Evolutionary conservation across 176 grass and related monocot species (phyloP).

Genomic region (Carex parvula): DNA sequence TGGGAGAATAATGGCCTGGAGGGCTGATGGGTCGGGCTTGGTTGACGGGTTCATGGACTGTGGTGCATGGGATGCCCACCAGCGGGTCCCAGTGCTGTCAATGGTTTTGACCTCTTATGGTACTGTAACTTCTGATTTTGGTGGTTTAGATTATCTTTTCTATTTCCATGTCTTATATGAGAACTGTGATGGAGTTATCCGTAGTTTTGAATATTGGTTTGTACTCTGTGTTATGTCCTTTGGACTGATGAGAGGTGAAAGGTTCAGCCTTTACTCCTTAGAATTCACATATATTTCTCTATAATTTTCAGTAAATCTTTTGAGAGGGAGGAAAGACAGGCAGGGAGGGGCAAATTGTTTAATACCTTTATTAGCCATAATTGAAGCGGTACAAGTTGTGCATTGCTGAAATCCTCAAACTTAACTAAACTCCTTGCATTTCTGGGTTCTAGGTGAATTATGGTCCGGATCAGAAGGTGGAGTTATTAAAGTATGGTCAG

Average conservation of each 20-base stretch:
- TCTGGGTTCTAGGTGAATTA: slow-evolving; percentile 56
- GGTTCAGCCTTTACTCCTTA: background rate
- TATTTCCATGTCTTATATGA: background rate
- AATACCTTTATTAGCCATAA: background rate
- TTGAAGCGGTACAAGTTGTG: background rate
- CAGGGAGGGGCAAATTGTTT: background rate
- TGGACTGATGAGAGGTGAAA: background rate
- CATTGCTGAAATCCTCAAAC: background rate
- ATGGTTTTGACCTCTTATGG: slow-evolving; percentile 58
- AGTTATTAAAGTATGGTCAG: slow-evolving; percentile 68
- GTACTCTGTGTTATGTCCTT: background rate
- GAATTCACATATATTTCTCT: background rate
- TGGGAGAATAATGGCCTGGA: slow-evolving; percentile 61
- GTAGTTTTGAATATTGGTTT: background rate
- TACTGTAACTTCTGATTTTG: slow-evolving; percentile 28
- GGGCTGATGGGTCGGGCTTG: slow-evolving; percentile 12
- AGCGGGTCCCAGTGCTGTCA: slow-evolving; percentile 39
- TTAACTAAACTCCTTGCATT: slow-evolving; percentile 1
- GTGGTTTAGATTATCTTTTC: background rate
- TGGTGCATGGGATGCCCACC: slow-evolving; percentile 56
- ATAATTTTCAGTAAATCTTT: slow-evolving; percentile 11
- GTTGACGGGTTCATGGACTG: slow-evolving; percentile 34
- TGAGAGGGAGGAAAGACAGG: background rate
- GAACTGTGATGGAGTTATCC: background rate
- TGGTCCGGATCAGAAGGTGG: slow-evolving; percentile 89